These are phyloP conservation scores for Phaeosphaeriaceae sp. DNA, from an alignment of 2,329 filamentous ascomycete genomes.

Conservation along the genomic window DNA sequence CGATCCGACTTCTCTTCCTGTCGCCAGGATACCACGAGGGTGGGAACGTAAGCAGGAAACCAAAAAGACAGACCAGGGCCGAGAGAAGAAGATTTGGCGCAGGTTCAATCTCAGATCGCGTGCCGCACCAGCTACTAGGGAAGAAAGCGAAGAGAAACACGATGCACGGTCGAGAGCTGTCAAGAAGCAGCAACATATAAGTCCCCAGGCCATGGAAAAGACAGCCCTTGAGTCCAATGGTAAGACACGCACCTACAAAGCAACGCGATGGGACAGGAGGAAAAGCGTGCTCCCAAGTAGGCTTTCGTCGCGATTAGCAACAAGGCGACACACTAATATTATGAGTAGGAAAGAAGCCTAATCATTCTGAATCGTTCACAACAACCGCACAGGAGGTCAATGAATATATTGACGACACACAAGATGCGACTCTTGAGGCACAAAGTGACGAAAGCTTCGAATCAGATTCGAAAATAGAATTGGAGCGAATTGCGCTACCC, in stretches of 20 bases:
- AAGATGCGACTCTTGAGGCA: constrained; percentile 17
- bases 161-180: constrained; percentile 51
- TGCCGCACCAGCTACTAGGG: constrained; percentile 17
- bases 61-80: constrained; percentile 45
- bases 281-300: constrained; percentile 45
- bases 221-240: constrained; percentile 20
- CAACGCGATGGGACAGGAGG: constrained; percentile 46
- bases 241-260: constrained; percentile 42
- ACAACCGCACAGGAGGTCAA: constrained; percentile 11
- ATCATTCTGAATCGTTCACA: constrained; percentile 2
- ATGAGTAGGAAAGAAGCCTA: constrained; percentile 34
- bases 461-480: constrained; percentile 6
- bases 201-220: constrained; percentile 41
- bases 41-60: constrained; percentile 58
- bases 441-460: constrained; percentile 13
- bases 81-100: constrained; percentile 57
- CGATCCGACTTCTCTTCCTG: constrained; percentile 49
- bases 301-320: background rate
- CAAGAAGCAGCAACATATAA: constrained; percentile 53
- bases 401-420: constrained; percentile 9
- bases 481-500: background rate
- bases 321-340: constrained; percentile 15
- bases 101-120: constrained; percentile 46
- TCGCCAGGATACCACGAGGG: constrained; percentile 52
- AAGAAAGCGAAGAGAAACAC: constrained; percentile 28